Conservation (phyloP, 306 rosid species). For the Hippophae gyantsensis region DNA sequence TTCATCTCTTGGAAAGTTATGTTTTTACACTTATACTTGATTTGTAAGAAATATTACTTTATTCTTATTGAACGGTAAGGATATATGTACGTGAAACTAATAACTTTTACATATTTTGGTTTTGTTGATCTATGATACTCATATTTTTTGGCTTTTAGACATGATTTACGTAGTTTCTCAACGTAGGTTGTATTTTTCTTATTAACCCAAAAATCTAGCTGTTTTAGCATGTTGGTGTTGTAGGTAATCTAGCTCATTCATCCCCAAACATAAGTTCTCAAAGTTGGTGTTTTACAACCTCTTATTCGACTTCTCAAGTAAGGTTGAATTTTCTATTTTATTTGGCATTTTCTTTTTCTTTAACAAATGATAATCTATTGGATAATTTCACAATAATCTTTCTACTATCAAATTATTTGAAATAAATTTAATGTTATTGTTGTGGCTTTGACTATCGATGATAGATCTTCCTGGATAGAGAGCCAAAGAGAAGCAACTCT, state of each 20-base stretch:
- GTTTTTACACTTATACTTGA: too few relatives aligned
- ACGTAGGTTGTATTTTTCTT: too few relatives aligned
- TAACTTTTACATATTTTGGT: too few relatives aligned
- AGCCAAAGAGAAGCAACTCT: conserved; percentile 63
- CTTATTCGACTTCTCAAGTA: conserved; percentile 52
- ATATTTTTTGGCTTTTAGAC: too few relatives aligned
- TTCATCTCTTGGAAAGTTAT: too few relatives aligned
- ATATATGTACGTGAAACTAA: too few relatives aligned
- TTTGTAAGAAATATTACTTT: too few relatives aligned
- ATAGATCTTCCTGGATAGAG: conserved; percentile 43
- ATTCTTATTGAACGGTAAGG: too few relatives aligned
- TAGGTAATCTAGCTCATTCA: conserved; percentile 76
- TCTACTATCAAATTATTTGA: not conserved
- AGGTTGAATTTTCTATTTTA: not conserved
- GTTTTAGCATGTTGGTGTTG: conserved; percentile 50
- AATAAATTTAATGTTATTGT: not conserved
- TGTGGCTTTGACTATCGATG: conserved; percentile 2
- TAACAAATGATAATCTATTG: not conserved
- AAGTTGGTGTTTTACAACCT: conserved; percentile 69
- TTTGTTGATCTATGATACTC: too few relatives aligned
- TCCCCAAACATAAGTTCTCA: conserved; percentile 52
- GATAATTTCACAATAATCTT: not conserved
- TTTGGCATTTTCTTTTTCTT: not conserved
- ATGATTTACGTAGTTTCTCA: too few relatives aligned
- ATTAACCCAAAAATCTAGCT: too few relatives aligned